Base-by-base conservation (phyloP, 2,329 filamentous ascomycete species). In the Metarhizium brunneum region DNA sequence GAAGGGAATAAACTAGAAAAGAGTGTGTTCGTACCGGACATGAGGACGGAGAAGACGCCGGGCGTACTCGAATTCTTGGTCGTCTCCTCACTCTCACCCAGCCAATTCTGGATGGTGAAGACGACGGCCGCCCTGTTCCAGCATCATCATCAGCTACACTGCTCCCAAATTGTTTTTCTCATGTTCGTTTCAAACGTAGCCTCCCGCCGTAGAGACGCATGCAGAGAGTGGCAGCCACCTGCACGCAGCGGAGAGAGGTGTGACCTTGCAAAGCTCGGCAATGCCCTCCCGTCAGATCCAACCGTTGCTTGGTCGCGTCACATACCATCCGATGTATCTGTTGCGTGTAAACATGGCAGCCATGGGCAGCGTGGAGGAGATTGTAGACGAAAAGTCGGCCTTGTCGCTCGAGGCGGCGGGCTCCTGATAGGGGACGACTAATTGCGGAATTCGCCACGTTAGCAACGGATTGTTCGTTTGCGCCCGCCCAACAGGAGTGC, bases 271-370 rank as follows among this genome's bases (percentile, higher is more conserved):
- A 52, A 45, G 25, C 4, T 16, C 35, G 51, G 18, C 32, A 6
- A 16, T n/a, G 5, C 35, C 5, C n/a, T 18, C 40, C 13, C 13
- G 16, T 43, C 40, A 43, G 40, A 14, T 25, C 10, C 20, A 47
- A 14, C 4, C 8, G 0, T 18, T 7, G 20, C 5, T 48, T 5
- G 2, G 13, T 29, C 38, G 45, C 42, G 14, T 3, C 32, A 68
- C 76, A 58, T 71, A 83, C 81, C 83, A 86, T 67, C 83, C 83
- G 56, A 86, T 74, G 66, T 82, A 94, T 80, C 89, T 88, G 75
- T 95, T 96, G 63, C 91, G 82, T 64, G 88, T 94, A 69, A 96
- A 94, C 80, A 96, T 95, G 60, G 92, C 92, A 57, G 90, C 91
- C 92, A 96, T 96, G 57, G 92, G 92, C 67, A 97, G 78, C 40